Base-by-base conservation (phyloP, 208 protist species). In the Zelonia costaricensis region DNA sequence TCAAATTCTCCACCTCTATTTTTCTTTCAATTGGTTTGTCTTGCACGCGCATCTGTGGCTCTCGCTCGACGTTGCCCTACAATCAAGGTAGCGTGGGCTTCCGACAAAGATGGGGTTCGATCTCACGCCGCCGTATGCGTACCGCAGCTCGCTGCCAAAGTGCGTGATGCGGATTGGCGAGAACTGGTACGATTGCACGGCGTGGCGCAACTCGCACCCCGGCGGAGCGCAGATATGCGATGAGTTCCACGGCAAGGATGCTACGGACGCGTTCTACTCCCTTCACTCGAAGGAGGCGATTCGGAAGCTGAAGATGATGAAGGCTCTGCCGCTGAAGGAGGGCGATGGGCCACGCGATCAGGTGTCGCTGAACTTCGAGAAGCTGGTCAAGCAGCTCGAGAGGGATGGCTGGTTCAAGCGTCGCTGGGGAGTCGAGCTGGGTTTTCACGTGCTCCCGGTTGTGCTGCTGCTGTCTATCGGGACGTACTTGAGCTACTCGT, bases 151-250 rank as follows among this genome's bases (percentile, higher is more conserved):
- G 27, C 42, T 86, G 42, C 80, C 86, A 46, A 92, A 88, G 79
- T 92, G 82, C 55, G 62, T 92, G 28, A 77, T 92, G 33, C 82
- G 86, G 28, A 83, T 92, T 36, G 82, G 70, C 46, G 82, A 92
- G 57, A 86, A 69, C 49, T 89, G 82, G 86, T 92, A 92, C 53
- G 86, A 92, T 72, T 84, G 77, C 56, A 89, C 86, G 2, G 64
- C 79, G n/a, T 92, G 81, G 79, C 72, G 86, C 43, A 77, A 82
- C 45, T 80, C 78, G 15, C 86, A 92, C 74, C 86, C 82, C 42
- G 82, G 86, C 27, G 86, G 82, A 28, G 80, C 82, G 16, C 68
- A 87, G 69, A 64, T 92, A 45, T 84, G 78, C 55, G 86, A 92
- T 39, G 71, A 84, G 39, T 92, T 92, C 55, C 82, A 92, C 57